These are phyloP conservation scores for Phialophora verrucosa DNA, from an alignment of 2,329 filamentous ascomycete species.

Conservation along the genomic window DNA sequence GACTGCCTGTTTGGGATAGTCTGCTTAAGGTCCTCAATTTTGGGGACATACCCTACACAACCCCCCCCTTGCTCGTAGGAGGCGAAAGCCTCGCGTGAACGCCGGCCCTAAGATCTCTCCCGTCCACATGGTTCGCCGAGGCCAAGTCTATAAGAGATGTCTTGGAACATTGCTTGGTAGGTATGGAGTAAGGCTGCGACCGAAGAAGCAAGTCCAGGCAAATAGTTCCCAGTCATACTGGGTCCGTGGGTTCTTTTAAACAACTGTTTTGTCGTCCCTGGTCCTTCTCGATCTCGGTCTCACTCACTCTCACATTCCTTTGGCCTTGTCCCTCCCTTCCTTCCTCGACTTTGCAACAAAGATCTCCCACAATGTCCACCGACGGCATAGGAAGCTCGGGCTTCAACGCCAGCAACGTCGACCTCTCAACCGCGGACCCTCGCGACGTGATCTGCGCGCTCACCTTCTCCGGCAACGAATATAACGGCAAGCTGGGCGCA, in stretches of 20 bases:
- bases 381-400: not conserved
- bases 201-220: not conserved
- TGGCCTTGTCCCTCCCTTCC: not conserved
- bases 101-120: not conserved
- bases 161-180: not conserved
- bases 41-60: no score
- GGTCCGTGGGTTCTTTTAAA: not conserved
- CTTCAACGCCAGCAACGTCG: slow-evolving; percentile 50
- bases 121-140: not conserved
- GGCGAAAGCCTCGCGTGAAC: not conserved
- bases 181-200: not conserved
- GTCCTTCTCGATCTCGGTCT: not conserved
- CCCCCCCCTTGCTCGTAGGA: not conserved
- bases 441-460: slow-evolving; percentile 59
- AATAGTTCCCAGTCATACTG: not conserved
- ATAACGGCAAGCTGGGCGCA: slow-evolving; percentile 57
- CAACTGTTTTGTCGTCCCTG: not conserved
- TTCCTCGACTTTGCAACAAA: not conserved
- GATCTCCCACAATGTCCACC: not conserved
- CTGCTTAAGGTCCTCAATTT: slow-evolving; percentile 25
- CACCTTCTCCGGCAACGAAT: slow-evolving; percentile 55
- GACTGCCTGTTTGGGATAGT: slow-evolving; percentile 3
- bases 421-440: slow-evolving; percentile 52
- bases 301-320: not conserved
- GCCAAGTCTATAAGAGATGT: not conserved